Conservation (phyloP, 176 grass and related monocot species). For the Carex cristatella region DNA sequence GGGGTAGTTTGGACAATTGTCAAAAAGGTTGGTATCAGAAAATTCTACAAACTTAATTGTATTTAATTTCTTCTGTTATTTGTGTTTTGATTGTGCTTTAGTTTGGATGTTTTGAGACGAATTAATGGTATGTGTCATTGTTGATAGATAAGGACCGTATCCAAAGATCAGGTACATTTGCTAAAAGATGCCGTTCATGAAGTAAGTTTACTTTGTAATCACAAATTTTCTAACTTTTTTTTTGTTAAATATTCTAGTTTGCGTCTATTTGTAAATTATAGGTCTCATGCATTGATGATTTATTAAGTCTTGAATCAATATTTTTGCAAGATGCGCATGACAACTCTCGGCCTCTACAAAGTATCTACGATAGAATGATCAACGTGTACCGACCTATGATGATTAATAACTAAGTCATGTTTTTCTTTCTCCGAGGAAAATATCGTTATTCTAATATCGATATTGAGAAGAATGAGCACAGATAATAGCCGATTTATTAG, state of each 20-base stretch:
- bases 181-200: conserved; percentile 25
- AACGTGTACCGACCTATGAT: conserved; percentile 8
- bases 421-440: not conserved
- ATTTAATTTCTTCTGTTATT: not conserved
- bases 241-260: not conserved
- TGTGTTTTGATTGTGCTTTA: not conserved
- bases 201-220: not conserved
- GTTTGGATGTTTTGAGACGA: too few species aligned
- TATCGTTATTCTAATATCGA: too few species aligned
- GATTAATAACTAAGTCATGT: not conserved
- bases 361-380: conserved; percentile 18
- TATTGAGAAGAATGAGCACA: too few species aligned
- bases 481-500: too few species aligned
- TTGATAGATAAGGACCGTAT: not conserved
- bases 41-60: not conserved
- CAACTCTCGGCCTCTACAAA: conserved; percentile 28
- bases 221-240: not conserved
- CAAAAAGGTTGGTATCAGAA: conserved; percentile 46
- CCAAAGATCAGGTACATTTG: not conserved
- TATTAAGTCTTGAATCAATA: not conserved
- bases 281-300: not conserved
- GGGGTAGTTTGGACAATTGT: conserved; percentile 70
- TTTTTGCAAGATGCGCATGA: conserved; percentile 8
- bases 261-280: not conserved
- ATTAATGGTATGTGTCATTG: not conserved